Base-by-base conservation (phyloP, 2,329 filamentous ascomycete species). In the Colletotrichum cordylinicola region DNA sequence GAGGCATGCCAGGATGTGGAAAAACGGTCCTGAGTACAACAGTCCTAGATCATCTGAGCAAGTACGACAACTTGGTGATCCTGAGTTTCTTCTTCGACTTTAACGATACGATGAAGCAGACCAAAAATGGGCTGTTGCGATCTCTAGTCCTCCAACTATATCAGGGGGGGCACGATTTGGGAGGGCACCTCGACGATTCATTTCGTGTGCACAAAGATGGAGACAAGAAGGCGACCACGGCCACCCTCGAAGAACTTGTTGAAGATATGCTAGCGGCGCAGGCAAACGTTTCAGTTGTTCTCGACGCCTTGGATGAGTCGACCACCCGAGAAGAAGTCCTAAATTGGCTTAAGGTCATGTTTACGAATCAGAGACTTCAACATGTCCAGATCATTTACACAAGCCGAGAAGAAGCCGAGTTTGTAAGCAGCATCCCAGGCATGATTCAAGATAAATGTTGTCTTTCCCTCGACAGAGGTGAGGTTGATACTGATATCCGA, bases 71-170 rank as follows among this genome's bases (percentile, higher is more conserved):
- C 13, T 31, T 18, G 2, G 16, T 35, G 2, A 55, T 67, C 5
- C 62, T 80, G 8, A 33, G 2, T 3, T 79, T 79, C 37, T 81
- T 78, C 60, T 81, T 80, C 31, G 78, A 80, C 64, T 80, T 80
- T 31, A 78, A 39, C 18, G 77, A 82, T 4, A 24, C 12, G 0
- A 65, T 4, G 2, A 81, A 82, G 21, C 77, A 82, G 31, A 79
- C 21, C 2, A 6, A 78, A 1, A 56, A 79, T 3, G 67, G 66
- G 1, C 61, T 79, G 1, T 3, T 79, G 0, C 75, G 74, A 9
- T 80, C 79, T 7, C 48, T 81, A 9, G 76, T 67, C 3, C 69
- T 70, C 13, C 78, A 80, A 35, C 58, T 79, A 6, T 78, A 86
- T 6, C 21, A 73, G 56, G 10, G 9, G 12, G 8, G 39, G 8